Evolutionary conservation across 495 filamentous ascomycete species (phyloP).

Genomic region (Penicillium tannophilum): DNA sequence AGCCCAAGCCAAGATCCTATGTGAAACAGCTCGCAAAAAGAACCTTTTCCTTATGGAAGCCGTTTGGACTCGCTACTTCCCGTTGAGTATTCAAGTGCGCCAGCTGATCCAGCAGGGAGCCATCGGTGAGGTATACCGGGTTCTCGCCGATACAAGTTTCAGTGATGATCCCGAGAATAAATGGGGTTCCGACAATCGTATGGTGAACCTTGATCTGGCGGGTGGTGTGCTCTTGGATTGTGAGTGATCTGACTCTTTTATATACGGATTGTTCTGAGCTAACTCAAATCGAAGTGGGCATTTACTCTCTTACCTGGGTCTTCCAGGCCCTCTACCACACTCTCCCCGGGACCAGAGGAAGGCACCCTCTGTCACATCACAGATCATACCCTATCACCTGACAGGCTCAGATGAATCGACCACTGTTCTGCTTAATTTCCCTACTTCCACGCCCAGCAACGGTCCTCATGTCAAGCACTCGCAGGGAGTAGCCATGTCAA

Average conservation of each 20-base stretch:
- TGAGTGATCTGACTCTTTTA: conserved; percentile 31
- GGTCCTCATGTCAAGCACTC: conserved; percentile 38
- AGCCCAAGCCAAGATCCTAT: conserved; percentile 72
- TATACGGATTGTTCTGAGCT: neutral
- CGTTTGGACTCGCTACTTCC: conserved; percentile 94
- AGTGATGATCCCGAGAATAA: conserved; percentile 52
- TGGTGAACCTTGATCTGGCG: conserved; percentile 85
- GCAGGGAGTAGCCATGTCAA: conserved; percentile 79
- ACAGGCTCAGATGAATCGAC: conserved; percentile 86
- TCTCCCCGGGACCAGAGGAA: conserved; percentile 55
- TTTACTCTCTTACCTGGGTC: conserved; percentile 91
- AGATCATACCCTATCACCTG: conserved; percentile 72
- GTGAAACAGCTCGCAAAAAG: conserved; percentile 74
- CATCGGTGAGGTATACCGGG: conserved; percentile 78
- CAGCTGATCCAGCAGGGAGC: conserved; percentile 66
- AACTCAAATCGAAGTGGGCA: conserved; percentile 60
- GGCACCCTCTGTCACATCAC: conserved; percentile 57
- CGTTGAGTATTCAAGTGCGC: conserved; percentile 73
- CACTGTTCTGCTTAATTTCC: conserved; percentile 78
- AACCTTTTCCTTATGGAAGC: conserved; percentile 95
- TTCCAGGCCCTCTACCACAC: conserved; percentile 90
- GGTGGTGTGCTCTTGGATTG: conserved; percentile 81
- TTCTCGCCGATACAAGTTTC: conserved; percentile 69
- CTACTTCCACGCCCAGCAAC: conserved; percentile 56
- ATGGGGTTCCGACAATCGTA: conserved; percentile 65